Evolutionary conservation across 2,329 filamentous ascomycete genomes (phyloP).

Genomic region (Aspergillus aculeatinus): DNA sequence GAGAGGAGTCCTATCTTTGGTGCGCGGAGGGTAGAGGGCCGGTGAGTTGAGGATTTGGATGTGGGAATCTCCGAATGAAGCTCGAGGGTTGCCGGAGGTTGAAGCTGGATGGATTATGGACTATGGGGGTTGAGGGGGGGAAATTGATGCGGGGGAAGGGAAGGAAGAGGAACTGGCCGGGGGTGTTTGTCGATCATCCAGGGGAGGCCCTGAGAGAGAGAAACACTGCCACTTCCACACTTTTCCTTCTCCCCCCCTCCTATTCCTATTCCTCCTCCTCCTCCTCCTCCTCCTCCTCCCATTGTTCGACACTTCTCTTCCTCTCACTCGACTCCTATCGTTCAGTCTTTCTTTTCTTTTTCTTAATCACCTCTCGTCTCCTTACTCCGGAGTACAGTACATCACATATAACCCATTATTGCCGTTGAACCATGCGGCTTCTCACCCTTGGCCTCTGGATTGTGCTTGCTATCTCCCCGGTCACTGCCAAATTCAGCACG

Average conservation of each 20-base stretch:
- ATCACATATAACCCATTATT: neutral
- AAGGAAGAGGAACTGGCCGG: neutral
- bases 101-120: neutral
- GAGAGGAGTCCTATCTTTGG: neutral
- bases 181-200: slow-evolving; percentile 10
- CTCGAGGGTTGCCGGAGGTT: neutral
- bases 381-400: too few relatives aligned
- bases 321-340: neutral
- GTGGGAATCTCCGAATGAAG: neutral
- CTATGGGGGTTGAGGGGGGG: too few relatives aligned
- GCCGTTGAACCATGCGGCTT: slow-evolving; percentile 20
- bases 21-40: too few relatives aligned
- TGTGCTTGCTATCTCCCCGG: slow-evolving; percentile 20
- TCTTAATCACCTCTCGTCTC: neutral
- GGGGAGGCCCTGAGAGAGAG: neutral
- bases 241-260: neutral
- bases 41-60: too few relatives aligned
- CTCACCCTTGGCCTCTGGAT: slow-evolving; percentile 13
- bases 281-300: too few relatives aligned
- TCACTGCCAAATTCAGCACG: slow-evolving; percentile 47
- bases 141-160: neutral
- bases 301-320: too few relatives aligned
- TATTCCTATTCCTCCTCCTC: too few relatives aligned
- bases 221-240: neutral
- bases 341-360: neutral